Evolutionary conservation across 148 eudicot species (phyloP).

Genomic region (Chenopodium formosanum): DNA sequence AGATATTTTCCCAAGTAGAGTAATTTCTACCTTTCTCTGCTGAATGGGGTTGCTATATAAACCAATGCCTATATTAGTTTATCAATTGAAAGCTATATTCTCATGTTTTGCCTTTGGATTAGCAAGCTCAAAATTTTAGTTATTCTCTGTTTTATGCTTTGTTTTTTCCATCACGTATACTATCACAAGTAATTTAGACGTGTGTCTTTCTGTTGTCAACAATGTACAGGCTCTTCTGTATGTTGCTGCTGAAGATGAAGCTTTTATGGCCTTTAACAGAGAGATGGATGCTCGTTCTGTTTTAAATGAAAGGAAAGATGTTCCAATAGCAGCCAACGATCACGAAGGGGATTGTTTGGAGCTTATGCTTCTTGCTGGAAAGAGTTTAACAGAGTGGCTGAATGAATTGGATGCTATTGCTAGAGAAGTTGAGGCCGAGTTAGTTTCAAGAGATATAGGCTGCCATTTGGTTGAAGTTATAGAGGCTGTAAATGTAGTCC

Average conservation of each 20-base stretch:
- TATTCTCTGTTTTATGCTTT: neutral
- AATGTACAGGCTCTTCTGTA: conserved; percentile 67
- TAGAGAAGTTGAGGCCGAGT: conserved; percentile 78
- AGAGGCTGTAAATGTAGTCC: conserved; percentile 87
- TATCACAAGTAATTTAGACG: conserved; percentile 5
- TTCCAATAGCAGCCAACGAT: conserved; percentile 24
- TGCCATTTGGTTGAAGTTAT: conserved; percentile 81
- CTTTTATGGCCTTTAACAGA: conserved; percentile 62
- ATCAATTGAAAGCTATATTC: neutral
- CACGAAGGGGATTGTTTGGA: conserved; percentile 52
- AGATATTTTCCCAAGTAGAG: neutral
- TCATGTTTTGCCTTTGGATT: neutral
- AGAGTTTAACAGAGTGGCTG: conserved; percentile 69
- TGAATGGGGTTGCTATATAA: neutral
- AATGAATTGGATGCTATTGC: conserved; percentile 74
- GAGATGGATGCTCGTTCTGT: conserved; percentile 62
- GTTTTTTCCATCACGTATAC: neutral
- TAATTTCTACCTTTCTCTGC: conserved; percentile 9
- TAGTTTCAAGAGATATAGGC: conserved; percentile 82
- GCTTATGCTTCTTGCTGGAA: conserved; percentile 64
- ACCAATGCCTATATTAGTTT: conserved; percentile 4
- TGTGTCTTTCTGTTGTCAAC: conserved; percentile 15
- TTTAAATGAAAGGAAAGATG: conserved; percentile 55
- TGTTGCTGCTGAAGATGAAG: conserved; percentile 86
- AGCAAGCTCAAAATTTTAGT: neutral